Evolutionary conservation across 441 rosid species (phyloP), one percentile per base, ranked within the genome.

Genomic region (Jatropha podagrica): DNA sequence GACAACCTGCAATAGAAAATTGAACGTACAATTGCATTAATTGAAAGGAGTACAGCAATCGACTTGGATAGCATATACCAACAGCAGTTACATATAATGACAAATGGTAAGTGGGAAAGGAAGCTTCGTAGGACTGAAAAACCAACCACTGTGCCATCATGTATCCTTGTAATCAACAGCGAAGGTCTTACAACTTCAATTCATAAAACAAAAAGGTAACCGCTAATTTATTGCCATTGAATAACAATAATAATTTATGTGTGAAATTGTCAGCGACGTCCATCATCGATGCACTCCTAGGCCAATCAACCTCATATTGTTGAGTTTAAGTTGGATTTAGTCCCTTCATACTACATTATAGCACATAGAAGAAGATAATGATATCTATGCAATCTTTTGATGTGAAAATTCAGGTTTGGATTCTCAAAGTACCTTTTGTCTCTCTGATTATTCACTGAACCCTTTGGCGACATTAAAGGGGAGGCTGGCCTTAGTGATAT

Each of bases 401-500:
- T 55, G 74, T 56, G 32, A 74, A 75, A 51, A 48, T 10, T 23
- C 41, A 55, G 58, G 46, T 48, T 58, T 62, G 18, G 46, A 74
- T 48, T 42, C 20, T 41, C n/a, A 55, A 46, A 38, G 52, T 86
- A 90, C 97, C 96, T 91, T 84, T 82, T 85, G 44, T 84, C 92
- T 83, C 83, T 88, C n/a, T 80, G 83, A 52, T 75, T 77, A 69
- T 86, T 85, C 58, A 69, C 70, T 27, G 86, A 84, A 41, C 83
- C 48, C 65, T 90, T 94, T 12, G 84, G 44, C 65, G 84, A 73
- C 73, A 77, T 63, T 11, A 61, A 73, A 73, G 90, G 73, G 74
- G 91, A 79, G 17, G 78, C 64, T 23, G 92, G 93, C 85, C 86
- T 92, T 55, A 87, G 81, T 74, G 94, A 78, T 74, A 83, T 81